phyloP scores from a whole-genome alignment of 345 rosid genomes.

The Linum trigynum region DNA sequence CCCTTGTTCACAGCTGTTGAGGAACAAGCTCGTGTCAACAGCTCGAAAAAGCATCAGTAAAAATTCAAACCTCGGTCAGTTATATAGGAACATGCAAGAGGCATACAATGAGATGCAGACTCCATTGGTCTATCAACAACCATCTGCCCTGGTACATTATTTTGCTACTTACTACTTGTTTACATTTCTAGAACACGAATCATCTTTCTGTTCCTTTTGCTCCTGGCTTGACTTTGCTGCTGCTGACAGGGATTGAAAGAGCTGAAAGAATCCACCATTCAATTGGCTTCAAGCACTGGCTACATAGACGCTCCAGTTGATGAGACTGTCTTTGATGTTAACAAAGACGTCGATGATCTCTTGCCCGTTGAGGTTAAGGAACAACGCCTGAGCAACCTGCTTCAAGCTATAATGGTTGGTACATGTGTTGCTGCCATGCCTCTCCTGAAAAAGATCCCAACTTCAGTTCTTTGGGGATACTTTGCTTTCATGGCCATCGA shows the following conservation, averaged over 20 bases:
- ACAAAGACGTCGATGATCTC: conserved; percentile 77
- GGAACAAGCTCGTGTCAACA: conserved; percentile 63
- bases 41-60: conserved; percentile 54
- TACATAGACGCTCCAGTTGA: conserved; percentile 77
- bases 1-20: conserved; percentile 44
- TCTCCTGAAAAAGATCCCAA: conserved; percentile 17
- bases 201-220: neutral
- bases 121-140: conserved; percentile 59
- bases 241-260: conserved; percentile 66
- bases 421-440: conserved; percentile 95
- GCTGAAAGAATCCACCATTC: conserved; percentile 79
- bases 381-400: conserved; percentile 78
- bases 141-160: conserved; percentile 37
- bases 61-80: conserved; percentile 70
- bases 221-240: conserved; percentile 10
- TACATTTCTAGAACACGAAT: neutral
- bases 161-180: neutral
- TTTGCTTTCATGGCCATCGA: conserved; percentile 98
- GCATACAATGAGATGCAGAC: conserved; percentile 81
- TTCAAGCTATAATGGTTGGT: conserved; percentile 84
- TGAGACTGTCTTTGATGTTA: conserved; percentile 68
- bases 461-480: conserved; percentile 9
- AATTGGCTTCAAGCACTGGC: conserved; percentile 63
- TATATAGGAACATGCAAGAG: conserved; percentile 80
- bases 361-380: conserved; percentile 18